Evolutionary conservation across 192 early-diverging fungal species (phyloP).

Genomic region (Podila horticola): DNA sequence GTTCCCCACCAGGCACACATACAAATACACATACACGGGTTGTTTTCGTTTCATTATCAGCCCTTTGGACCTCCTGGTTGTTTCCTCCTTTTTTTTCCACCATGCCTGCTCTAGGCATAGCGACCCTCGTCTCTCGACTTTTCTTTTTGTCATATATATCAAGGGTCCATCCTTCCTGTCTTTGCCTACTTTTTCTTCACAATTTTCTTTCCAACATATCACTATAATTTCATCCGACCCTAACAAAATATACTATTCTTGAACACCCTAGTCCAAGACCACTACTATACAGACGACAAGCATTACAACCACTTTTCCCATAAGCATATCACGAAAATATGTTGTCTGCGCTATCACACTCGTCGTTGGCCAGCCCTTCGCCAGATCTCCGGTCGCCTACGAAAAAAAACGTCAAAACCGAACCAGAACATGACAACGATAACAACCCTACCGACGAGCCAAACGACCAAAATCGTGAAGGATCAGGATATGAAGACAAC

Average conservation of each 20-base stretch:
- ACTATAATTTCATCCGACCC: background rate
- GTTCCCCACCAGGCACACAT: too few relatives aligned
- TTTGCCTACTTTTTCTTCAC: background rate
- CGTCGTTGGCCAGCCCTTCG: conserved; percentile 24
- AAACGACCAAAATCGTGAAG: background rate
- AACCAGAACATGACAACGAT: background rate
- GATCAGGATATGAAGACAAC: background rate
- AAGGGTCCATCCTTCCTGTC: too few relatives aligned
- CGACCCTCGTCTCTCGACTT: background rate
- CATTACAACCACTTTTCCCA: background rate
- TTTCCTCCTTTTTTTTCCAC: conserved; percentile 1
- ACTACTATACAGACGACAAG: background rate
- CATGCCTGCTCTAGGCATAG: background rate
- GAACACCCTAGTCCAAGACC: background rate
- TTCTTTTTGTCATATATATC: background rate
- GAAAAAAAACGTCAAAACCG: conserved; percentile 1
- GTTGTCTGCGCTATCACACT: conserved; percentile 23
- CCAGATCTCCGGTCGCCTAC: background rate
- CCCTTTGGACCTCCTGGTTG: background rate
- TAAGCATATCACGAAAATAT: background rate
- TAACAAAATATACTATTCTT: background rate
- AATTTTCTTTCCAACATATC: background rate
- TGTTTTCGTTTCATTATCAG: too few relatives aligned
- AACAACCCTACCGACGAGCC: background rate
- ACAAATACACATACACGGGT: too few relatives aligned